phyloP scores from a whole-genome alignment of 2,329 filamentous ascomycete genomes.

The Aspergillus sergii region DNA sequence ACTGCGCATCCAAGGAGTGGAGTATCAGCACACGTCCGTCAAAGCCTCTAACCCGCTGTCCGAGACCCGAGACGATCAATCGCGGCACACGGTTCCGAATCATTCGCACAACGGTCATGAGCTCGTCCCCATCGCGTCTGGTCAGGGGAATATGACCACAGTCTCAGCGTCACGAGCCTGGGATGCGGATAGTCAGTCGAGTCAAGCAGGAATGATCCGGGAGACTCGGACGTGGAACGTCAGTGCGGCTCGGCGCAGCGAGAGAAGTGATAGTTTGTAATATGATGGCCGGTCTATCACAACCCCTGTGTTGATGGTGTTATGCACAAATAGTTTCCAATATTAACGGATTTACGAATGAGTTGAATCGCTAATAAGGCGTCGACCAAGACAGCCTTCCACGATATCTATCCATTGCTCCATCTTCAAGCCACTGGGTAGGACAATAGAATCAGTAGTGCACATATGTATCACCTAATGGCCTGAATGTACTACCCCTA shows the following conservation, averaged over 20 bases:
- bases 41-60: constrained; percentile 4
- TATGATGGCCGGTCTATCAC: not conserved
- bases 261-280: constrained; percentile 7
- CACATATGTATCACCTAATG: too few relatives aligned
- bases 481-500: too few relatives aligned
- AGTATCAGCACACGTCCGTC: constrained; percentile 7
- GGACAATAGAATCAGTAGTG: not conserved
- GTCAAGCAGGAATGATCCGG: constrained; percentile 21
- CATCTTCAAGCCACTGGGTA: not conserved
- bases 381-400: not conserved
- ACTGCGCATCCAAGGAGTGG: constrained; percentile 18
- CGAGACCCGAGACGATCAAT: not conserved
- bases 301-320: not conserved
- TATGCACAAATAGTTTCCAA: not conserved
- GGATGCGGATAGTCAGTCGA: constrained; percentile 23
- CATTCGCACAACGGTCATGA: not conserved
- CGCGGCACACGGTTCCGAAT: not conserved
- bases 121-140: constrained; percentile 5
- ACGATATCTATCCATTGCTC: not conserved
- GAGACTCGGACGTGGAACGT: constrained; percentile 19
- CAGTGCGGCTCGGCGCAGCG: constrained; percentile 10
- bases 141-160: constrained; percentile 14
- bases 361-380: not conserved
- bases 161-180: constrained; percentile 16
- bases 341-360: not conserved